Evolutionary conservation across 2,329 filamentous ascomycete species (phyloP).

Genomic region (Rhynchosporium secalis): DNA sequence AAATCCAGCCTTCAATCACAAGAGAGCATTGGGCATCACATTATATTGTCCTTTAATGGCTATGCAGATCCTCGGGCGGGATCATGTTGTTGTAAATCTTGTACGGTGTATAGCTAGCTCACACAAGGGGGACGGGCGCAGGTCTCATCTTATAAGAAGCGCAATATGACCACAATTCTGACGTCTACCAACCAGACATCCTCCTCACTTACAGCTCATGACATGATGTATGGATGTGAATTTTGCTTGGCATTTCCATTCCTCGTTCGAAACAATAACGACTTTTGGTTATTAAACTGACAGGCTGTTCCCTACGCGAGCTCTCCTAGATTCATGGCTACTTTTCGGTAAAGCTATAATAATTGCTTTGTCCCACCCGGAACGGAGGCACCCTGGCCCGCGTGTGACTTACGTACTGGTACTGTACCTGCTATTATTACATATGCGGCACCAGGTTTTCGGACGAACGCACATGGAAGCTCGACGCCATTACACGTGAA

Average conservation of each 20-base stretch:
- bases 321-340: not conserved
- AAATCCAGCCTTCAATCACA: not conserved
- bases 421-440: not conserved
- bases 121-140: not conserved
- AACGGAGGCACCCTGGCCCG: not conserved
- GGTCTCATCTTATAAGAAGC: not conserved
- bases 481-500: not conserved
- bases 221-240: conserved; percentile 3
- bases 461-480: not conserved
- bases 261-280: not conserved
- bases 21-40: not conserved
- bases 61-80: conserved; percentile 5
- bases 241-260: not conserved
- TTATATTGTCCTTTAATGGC: not conserved
- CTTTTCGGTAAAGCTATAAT: not conserved
- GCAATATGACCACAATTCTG: conserved; percentile 12
- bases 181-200: not conserved
- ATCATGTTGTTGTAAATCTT: conserved; percentile 4
- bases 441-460: conserved; percentile 8
- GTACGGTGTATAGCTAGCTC: not conserved
- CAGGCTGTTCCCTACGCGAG: not conserved
- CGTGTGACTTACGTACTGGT: not conserved
- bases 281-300: not conserved
- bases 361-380: not conserved
- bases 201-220: not conserved